Base-by-base conservation (phyloP, 2,329 filamentous ascomycete species). In the Ophiostoma pallidulum region DNA sequence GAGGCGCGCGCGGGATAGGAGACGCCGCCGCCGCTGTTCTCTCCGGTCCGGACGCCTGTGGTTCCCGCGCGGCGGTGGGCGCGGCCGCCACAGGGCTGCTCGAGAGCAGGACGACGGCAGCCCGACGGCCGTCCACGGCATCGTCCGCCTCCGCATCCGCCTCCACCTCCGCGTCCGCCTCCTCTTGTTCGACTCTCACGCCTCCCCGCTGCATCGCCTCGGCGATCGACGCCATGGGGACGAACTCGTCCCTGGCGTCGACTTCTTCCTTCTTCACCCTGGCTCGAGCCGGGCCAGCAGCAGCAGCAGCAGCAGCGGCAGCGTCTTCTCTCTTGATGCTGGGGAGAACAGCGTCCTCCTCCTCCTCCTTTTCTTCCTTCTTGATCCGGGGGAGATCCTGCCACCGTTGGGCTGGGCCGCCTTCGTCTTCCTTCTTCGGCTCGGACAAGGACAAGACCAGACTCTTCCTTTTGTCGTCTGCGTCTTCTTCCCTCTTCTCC, bases 21-120 rank as follows among this genome's bases (percentile, higher is more conserved):
- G 29, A 24, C 22, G 22, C 8, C 10, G 41, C 14, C 19, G 31
- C 37, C 19, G 9, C 4, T 8, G 33, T n/a, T 2, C 12, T 24
- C 4, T 14, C 19, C 4, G 28, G 31, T 6, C 20, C 36, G 8
- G 36, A 32, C 12, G 38, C 24, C n/a, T 24, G 38, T 3, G 16
- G 39, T 22, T 44, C 39, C 4, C 9, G 9, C 8, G 24, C 29
- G 3, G 12, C 22, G 1, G 39, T 33, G 4, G 37, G 43, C 19
- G 16, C 4, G 4, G 37, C 47, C 19, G 16, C 4, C 18, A 20
- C 10, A 2, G 47, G 50, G n/a, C 50, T 52, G 37, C 48, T 52
- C 8, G 45, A 46, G 7, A 48, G 45, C 14, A 48, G 24, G 5
- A 37, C 41, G 8, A 48, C 38, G 14, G 33, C 18, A 10, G 16